These are phyloP conservation scores for Sphaerulina musiva DNA, from an alignment of 2,329 filamentous ascomycete species.

Conservation along the genomic window DNA sequence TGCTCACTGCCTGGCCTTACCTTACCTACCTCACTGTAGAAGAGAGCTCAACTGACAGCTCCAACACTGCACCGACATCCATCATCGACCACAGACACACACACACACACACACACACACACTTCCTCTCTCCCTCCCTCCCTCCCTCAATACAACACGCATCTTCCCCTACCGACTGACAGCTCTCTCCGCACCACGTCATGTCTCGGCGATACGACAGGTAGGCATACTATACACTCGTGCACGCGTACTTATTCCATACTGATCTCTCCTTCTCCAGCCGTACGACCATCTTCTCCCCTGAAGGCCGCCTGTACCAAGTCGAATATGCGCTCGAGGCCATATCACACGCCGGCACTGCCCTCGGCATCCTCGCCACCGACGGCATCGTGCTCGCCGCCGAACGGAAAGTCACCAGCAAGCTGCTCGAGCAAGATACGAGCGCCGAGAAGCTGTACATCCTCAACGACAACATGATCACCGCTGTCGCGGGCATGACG, in stretches of 20 bases:
- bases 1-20: too few species aligned
- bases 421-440: slow-evolving; percentile 97
- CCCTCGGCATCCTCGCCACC: slow-evolving; percentile 91
- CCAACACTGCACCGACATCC: too few species aligned
- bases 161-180: not conserved
- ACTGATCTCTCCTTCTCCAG: slow-evolving; percentile 3
- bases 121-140: too few species aligned
- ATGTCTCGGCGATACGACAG: slow-evolving; percentile 35
- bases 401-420: slow-evolving; percentile 98
- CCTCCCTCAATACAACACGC: not conserved
- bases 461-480: slow-evolving; percentile 99
- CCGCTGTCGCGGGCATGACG: slow-evolving; percentile 97
- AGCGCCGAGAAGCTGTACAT: slow-evolving; percentile 99
- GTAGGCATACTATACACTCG: not conserved
- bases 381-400: slow-evolving; percentile 98
- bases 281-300: slow-evolving; percentile 94
- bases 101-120: too few species aligned
- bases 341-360: slow-evolving; percentile 96
- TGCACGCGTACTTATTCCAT: too few species aligned
- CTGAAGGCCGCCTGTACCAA: slow-evolving; percentile 95
- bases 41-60: too few species aligned
- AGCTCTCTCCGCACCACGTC: not conserved
- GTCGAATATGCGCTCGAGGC: slow-evolving; percentile 99
- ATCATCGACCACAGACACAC: too few species aligned
- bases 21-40: too few species aligned